phyloP scores from a whole-genome alignment of 23 red algal genomes.

The Cyanidioschyzon merolae region DNA sequence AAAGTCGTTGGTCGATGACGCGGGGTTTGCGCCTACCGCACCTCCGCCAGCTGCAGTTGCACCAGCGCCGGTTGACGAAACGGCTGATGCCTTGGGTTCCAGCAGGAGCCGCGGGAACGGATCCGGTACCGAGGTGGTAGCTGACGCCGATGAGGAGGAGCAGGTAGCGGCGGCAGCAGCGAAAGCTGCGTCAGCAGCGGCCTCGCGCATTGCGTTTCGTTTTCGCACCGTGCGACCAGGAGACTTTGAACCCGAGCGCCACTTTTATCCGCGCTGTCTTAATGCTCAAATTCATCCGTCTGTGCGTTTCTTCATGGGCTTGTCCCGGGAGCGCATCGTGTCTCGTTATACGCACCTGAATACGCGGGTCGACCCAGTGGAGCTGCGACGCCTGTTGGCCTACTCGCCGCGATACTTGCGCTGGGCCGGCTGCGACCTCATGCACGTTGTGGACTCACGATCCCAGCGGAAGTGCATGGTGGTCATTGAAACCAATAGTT shows the following conservation, averaged over 20 bases:
- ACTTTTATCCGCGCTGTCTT: slow-evolving; percentile 27
- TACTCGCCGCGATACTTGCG: slow-evolving; percentile 24
- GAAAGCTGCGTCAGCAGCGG: slow-evolving; percentile 7
- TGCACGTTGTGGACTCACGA: slow-evolving; percentile 20
- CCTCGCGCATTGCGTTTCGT: not conserved
- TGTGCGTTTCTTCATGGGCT: slow-evolving; percentile 27
- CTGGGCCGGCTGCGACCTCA: slow-evolving; percentile 32
- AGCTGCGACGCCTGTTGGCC: slow-evolving; percentile 8
- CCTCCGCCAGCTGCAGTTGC: too few species aligned
- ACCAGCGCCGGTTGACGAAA: too few species aligned
- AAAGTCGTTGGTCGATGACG: too few species aligned
- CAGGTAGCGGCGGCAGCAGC: not conserved
- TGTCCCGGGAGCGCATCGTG: slow-evolving; percentile 24
- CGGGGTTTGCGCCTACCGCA: too few species aligned
- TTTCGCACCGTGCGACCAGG: slow-evolving; percentile 23
- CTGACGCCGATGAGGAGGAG: slow-evolving; percentile 6
- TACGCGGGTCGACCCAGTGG: slow-evolving; percentile 18
- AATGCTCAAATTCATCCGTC: slow-evolving; percentile 32
- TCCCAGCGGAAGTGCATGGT: slow-evolving; percentile 26
- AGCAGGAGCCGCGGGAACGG: too few species aligned
- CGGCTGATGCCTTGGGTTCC: too few species aligned
- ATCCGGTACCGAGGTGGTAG: too few species aligned
- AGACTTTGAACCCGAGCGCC: slow-evolving; percentile 21
- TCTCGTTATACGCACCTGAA: slow-evolving; percentile 23
- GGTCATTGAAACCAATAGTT: slow-evolving; percentile 32